phyloP scores from a whole-genome alignment of 176 grass and related monocot genomes.

The Phoenix dactylifera region DNA sequence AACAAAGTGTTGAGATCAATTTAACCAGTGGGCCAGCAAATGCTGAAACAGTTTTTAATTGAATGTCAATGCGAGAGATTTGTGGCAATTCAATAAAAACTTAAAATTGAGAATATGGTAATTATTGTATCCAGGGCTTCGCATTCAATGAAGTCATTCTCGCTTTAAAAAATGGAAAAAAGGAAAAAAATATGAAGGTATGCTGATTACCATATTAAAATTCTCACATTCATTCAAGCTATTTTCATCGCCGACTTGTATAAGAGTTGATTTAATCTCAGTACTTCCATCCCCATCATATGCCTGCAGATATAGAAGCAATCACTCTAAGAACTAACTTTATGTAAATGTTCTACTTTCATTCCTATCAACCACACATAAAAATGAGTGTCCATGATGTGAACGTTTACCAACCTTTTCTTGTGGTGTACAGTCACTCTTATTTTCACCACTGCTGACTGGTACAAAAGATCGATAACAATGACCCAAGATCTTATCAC shows the following conservation, averaged over 20 bases:
- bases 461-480: background rate
- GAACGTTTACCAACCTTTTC: background rate
- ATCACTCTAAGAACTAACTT: too few species aligned
- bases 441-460: background rate
- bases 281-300: background rate
- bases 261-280: conserved; percentile 1
- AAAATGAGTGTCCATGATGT: background rate
- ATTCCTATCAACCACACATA: background rate
- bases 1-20: too few species aligned
- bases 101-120: too few species aligned
- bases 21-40: too few species aligned
- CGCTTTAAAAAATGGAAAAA: too few species aligned
- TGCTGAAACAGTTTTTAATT: too few species aligned
- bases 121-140: too few species aligned
- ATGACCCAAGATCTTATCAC: background rate
- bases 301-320: background rate
- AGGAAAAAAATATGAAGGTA: too few species aligned
- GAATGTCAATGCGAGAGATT: too few species aligned
- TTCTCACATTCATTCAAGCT: background rate
- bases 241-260: background rate
- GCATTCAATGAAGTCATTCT: too few species aligned
- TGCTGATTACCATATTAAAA: background rate
- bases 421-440: background rate
- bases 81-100: too few species aligned
- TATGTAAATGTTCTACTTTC: too few species aligned